phyloP scores from a whole-genome alignment of 1,284 basidiomycete genomes.

The Papiliotrema terrestris region DNA sequence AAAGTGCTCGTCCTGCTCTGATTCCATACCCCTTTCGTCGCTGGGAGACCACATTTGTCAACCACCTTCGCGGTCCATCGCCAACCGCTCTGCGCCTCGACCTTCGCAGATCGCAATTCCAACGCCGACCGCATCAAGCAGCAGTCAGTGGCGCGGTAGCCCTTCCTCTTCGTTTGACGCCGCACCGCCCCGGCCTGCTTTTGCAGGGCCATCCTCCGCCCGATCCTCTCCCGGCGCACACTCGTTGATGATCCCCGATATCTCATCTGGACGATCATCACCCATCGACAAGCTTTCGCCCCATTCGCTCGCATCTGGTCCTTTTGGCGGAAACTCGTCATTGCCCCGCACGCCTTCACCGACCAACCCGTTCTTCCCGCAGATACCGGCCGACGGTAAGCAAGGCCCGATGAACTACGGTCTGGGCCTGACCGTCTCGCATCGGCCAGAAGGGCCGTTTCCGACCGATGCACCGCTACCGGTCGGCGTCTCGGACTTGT shows the following conservation, averaged over 20 bases:
- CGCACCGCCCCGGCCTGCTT: conserved; percentile 20
- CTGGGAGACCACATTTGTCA: conserved; percentile 71
- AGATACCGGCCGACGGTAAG: conserved; percentile 12
- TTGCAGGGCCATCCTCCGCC: conserved; percentile 25
- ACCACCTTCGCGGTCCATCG: conserved; percentile 26
- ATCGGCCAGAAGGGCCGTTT: conserved; percentile 18
- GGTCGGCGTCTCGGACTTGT: conserved; percentile 15
- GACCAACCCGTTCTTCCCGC: conserved; percentile 38
- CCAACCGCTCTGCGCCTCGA: conserved; percentile 11
- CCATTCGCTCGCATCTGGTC: conserved; percentile 2
- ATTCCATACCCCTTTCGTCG: conserved; percentile 63
- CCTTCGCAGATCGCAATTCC: conserved; percentile 31
- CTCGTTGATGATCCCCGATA: conserved; percentile 11
- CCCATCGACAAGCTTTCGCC: conserved; percentile 15
- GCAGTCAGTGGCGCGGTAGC: conserved; percentile 18
- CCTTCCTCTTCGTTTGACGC: conserved; percentile 32
- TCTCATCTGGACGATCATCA: neutral
- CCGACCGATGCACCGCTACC: conserved; percentile 19
- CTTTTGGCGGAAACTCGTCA: conserved; percentile 2
- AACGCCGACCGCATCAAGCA: conserved; percentile 8
- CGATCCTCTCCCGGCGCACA: conserved; percentile 15
- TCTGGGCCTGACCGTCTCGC: conserved; percentile 20
- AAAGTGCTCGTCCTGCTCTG: conserved; percentile 72
- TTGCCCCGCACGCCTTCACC: conserved; percentile 27
- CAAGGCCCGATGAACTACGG: conserved; percentile 20